Base-by-base conservation (phyloP, 1,284 basidiomycete species). In the Malassezia nana region DNA sequence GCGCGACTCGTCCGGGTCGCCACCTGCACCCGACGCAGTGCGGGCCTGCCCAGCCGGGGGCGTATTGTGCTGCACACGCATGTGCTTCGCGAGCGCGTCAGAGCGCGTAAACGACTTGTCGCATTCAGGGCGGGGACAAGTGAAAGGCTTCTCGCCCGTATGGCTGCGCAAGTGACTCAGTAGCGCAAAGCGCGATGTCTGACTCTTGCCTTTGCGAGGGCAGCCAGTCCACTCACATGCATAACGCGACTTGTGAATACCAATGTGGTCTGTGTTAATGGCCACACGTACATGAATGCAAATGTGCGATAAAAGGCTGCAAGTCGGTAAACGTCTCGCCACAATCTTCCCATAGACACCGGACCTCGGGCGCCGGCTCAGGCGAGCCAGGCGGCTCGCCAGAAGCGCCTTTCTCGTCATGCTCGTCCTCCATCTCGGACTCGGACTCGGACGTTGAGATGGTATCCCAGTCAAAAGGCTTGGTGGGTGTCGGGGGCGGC, bases 41-140 rank as follows among this genome's bases (percentile, higher is more conserved):
- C 46, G 55, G 10, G 57, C 38, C 3, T 52, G 61, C 2, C 66
- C 62, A 3, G 64, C 59, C 3, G 62, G 61, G 33, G 62, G 58
- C 47, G 65, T 67, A 35, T 67, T 82, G 75, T 91, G 88, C 68
- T 89, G 86, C 13, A 86, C 81, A 16, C 87, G 82, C 83, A 89
- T 86, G 72, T 91, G 88, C 69, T 91, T 91, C 15, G 85, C 84
- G 13, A 90, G 81, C 20, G 88, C 88, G 74, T 91, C 89, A 0
- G 87, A 88, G 29, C 88, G 84, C 4, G 89, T 89, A 72, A 91
- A 91, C 0, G 86, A 85, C 72, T 89, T 90, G 78, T 91, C 89
- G 69, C 89, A 91, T 76, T 90, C 89, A 86, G 86, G 83, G 57
- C 81, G 76, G 2, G 83, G 78, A 69, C 88, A 91, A n/a, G 81